Conservation (phyloP, 345 rosid genomes). For the Heritiera littoralis region DNA sequence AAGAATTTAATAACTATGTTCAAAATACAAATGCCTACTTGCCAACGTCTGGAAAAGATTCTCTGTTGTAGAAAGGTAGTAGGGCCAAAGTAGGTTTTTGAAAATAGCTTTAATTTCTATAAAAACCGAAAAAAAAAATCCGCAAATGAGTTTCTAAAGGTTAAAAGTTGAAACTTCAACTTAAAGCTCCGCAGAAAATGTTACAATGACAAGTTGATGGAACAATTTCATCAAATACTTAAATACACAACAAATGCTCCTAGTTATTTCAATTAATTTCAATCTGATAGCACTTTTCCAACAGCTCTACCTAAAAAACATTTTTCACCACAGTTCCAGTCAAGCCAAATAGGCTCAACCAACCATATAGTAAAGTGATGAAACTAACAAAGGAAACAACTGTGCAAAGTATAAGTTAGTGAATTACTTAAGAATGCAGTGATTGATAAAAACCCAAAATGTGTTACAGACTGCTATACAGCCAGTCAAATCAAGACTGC, state of each 20-base stretch:
- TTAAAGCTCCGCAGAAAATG: not conserved
- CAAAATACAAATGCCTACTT: not conserved
- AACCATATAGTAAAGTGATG: not conserved
- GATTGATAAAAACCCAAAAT: not conserved
- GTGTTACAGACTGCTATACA: not conserved
- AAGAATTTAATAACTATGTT: not conserved
- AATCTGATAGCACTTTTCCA: slow-evolving; percentile 9
- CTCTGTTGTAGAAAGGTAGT: not conserved
- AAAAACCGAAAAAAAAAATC: not conserved
- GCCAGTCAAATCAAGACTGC: not conserved
- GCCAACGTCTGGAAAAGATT: not conserved
- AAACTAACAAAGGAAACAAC: not conserved
- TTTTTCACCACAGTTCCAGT: not conserved
- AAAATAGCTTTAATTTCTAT: slow-evolving; percentile 5
- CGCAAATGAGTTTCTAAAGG: not conserved
- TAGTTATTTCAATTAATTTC: not conserved
- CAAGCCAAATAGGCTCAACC: not conserved
- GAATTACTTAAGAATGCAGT: slow-evolving; percentile 1
- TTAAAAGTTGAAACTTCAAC: not conserved
- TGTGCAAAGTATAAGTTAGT: not conserved
- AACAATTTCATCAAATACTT: not conserved
- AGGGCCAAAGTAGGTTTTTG: not conserved
- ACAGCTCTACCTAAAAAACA: slow-evolving; percentile 5
- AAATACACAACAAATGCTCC: not conserved
- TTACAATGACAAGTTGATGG: slow-evolving; percentile 3